These are phyloP conservation scores for Amauroascus verrucosus DNA, from an alignment of 2,329 filamentous ascomycete genomes.

Conservation along the genomic window DNA sequence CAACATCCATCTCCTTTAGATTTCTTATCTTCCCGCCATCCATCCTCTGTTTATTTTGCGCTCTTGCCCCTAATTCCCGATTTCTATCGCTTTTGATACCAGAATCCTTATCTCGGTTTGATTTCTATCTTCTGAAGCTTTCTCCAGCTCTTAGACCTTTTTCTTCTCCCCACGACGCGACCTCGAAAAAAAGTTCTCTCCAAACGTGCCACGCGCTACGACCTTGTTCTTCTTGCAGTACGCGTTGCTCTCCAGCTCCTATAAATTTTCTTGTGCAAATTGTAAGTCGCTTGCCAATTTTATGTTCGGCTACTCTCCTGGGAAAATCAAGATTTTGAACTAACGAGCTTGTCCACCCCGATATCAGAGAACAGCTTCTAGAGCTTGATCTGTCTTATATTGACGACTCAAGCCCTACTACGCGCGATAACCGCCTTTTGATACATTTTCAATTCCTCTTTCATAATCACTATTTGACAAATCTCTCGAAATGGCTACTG, in stretches of 20 bases:
- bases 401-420: not conserved
- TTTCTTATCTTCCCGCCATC: slow-evolving; percentile 15
- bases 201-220: not conserved
- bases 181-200: not conserved
- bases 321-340: not conserved
- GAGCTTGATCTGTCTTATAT: not conserved
- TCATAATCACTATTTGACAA: not conserved
- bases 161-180: slow-evolving; percentile 10
- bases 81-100: slow-evolving; percentile 3
- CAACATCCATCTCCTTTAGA: slow-evolving; percentile 9
- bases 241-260: slow-evolving; percentile 1
- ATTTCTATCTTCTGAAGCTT: slow-evolving; percentile 17
- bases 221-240: not conserved
- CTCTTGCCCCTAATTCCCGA: slow-evolving; percentile 10
- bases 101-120: not conserved
- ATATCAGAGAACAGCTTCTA: not conserved
- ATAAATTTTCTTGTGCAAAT: not conserved
- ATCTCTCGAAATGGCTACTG: slow-evolving; percentile 21
- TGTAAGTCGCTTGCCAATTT: not conserved
- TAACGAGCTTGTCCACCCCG: not conserved
- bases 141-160: slow-evolving; percentile 15
- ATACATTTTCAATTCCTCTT: not conserved
- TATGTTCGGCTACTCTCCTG: not conserved
- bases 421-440: not conserved
- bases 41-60: slow-evolving; percentile 8